A percentile compares a stretch with the other conserved stretches of the same genome.
Evolutionary conservation across 495 filamentous ascomycete species (phyloP).

Genomic region (Halenospora varia): DNA sequence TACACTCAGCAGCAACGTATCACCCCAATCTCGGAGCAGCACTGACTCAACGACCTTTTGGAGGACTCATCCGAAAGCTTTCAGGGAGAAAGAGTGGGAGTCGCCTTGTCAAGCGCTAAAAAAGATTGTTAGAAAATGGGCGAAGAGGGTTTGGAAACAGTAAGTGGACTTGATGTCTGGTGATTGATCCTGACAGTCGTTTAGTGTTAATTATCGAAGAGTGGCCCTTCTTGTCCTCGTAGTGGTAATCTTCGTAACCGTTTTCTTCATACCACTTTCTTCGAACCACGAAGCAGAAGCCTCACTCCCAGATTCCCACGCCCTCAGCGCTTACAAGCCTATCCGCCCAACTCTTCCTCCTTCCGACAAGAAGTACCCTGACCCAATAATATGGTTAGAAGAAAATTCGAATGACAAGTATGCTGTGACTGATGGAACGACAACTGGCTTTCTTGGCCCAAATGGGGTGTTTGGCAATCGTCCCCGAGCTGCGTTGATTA

Average conservation of each 20-base stretch:
- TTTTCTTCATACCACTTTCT: background rate
- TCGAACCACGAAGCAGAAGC: too few relatives aligned
- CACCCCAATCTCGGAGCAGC: constrained; percentile 24
- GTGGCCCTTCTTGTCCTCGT: background rate
- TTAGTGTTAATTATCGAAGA: background rate
- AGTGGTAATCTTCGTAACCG: background rate
- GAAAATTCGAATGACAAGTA: constrained; percentile 34
- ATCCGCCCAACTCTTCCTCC: constrained; percentile 19
- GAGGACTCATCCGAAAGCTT: constrained; percentile 30
- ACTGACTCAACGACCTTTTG: constrained; percentile 25
- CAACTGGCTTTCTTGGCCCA: background rate
- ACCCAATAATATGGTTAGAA: constrained; percentile 33
- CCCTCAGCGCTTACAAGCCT: constrained; percentile 18
- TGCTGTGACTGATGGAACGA: constrained; percentile 16
- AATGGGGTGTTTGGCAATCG: background rate
- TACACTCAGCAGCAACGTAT: constrained; percentile 24
- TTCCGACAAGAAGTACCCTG: constrained; percentile 21
- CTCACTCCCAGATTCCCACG: background rate
- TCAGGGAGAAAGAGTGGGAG: constrained; percentile 18
- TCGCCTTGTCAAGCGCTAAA: background rate
- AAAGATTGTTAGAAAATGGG: too few relatives aligned
- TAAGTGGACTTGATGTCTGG: too few relatives aligned
- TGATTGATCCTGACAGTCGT: background rate
- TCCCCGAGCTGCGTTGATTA: constrained; percentile 68
- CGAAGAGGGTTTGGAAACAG: too few relatives aligned